Conservation (phyloP, 768 basidiomycete species). For the Rubroboletus pulcherrimus region DNA sequence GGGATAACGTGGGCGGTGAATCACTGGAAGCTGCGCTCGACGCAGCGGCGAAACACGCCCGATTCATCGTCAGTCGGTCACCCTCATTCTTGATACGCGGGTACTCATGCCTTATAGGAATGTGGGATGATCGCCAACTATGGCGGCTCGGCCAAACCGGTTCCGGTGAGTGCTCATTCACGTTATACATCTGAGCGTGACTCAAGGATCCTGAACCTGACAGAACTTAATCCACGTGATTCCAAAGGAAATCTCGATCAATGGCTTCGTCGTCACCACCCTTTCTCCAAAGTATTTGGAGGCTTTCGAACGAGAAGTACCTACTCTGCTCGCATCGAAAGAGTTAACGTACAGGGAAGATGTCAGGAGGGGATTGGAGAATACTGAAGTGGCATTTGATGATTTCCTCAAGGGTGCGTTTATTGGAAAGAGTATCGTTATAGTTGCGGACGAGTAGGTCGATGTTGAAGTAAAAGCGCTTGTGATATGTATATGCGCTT, state of each 20-base stretch:
- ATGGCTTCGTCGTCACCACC: constrained; percentile 40
- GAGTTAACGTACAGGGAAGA: constrained; percentile 48
- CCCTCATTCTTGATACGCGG: not conserved
- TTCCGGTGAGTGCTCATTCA: not conserved
- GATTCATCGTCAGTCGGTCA: constrained; percentile 41
- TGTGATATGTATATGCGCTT: not conserved
- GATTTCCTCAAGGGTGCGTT: constrained; percentile 8
- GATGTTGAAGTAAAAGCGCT: not conserved
- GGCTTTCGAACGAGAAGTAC: constrained; percentile 42
- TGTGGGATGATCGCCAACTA: constrained; percentile 22
- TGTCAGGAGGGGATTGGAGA: constrained; percentile 42
- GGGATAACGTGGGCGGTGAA: constrained; percentile 58
- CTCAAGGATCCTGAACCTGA: not conserved
- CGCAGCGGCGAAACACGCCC: constrained; percentile 39
- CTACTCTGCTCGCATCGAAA: constrained; percentile 40
- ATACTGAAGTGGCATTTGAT: constrained; percentile 8
- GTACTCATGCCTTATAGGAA: constrained; percentile 23
- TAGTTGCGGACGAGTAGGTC: constrained; percentile 3
- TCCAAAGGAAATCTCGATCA: constrained; percentile 38
- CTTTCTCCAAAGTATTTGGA: constrained; percentile 33
- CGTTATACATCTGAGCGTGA: too few species aligned
- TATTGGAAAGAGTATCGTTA: constrained; percentile 6
- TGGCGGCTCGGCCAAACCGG: not conserved
- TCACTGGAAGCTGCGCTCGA: constrained; percentile 53
- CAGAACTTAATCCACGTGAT: constrained; percentile 40